Conservation (phyloP, 2,329 filamentous ascomycete species). For the Pestalotiopsis sp. region DNA sequence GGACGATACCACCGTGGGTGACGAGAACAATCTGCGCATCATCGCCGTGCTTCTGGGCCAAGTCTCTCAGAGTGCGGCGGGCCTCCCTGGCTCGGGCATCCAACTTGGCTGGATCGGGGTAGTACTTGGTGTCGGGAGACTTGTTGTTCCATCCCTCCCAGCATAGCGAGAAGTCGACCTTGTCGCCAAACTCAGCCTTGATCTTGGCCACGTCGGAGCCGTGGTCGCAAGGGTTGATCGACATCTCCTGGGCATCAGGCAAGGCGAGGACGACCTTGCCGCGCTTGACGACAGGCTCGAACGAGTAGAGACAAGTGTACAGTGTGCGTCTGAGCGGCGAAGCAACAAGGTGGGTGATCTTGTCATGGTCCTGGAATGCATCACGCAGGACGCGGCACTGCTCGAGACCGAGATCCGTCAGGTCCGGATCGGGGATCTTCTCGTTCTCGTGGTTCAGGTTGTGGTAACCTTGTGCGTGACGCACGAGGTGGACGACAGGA, state of each 20-base stretch:
- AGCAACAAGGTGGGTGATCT: constrained; percentile 71
- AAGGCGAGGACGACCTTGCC: constrained; percentile 62
- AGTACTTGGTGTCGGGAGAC: constrained; percentile 42
- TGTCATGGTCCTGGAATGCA: constrained; percentile 64
- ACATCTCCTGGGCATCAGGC: constrained; percentile 79
- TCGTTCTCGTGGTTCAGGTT: constrained; percentile 75
- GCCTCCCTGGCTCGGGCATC: constrained; percentile 62
- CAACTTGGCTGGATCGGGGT: constrained; percentile 54
- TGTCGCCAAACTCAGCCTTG: constrained; percentile 58
- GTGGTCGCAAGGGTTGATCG: constrained; percentile 73
- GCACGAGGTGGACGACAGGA: constrained; percentile 65
- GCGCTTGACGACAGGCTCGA: constrained; percentile 55
- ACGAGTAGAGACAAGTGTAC: constrained; percentile 73
- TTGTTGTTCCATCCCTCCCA: constrained; percentile 74
- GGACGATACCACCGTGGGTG: constrained; percentile 81
- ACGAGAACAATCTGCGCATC: constrained; percentile 74
- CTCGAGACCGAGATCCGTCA: constrained; percentile 74
- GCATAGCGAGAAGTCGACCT: constrained; percentile 66
- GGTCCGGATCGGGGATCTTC: constrained; percentile 71
- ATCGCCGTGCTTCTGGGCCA: constrained; percentile 37
- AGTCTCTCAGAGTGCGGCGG: constrained; percentile 57
- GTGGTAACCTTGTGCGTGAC: constrained; percentile 79
- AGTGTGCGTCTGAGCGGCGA: constrained; percentile 82
- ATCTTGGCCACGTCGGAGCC: constrained; percentile 62
- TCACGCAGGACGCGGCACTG: constrained; percentile 70